phyloP scores from a whole-genome alignment of 2,329 filamentous ascomycete species.

The Paraphaeosphaeria minitans region DNA sequence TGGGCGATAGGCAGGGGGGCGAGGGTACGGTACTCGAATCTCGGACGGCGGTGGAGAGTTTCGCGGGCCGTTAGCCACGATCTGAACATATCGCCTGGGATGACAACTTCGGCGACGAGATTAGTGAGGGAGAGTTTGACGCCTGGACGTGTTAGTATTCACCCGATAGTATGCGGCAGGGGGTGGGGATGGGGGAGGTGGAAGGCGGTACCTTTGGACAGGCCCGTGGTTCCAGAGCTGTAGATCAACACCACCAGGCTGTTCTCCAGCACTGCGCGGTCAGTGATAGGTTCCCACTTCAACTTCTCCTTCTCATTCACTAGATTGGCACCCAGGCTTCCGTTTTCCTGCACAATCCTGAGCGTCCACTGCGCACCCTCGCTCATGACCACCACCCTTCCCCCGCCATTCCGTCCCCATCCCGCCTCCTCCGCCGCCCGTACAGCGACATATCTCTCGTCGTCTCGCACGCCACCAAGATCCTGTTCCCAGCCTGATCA shows the following conservation, averaged over 20 bases:
- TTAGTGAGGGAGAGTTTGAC: slow-evolving; percentile 49
- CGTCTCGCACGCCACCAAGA: slow-evolving; percentile 56
- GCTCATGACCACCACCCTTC: slow-evolving; percentile 58
- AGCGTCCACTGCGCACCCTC: slow-evolving; percentile 48
- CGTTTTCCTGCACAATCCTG: slow-evolving; percentile 38
- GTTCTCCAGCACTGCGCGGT: slow-evolving; percentile 42
- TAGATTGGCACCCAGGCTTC: slow-evolving; percentile 24
- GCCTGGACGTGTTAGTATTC: slow-evolving; percentile 14
- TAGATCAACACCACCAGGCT: slow-evolving; percentile 51
- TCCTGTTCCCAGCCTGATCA: slow-evolving; percentile 47
- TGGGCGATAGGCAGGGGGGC: slow-evolving; percentile 52
- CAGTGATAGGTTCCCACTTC: slow-evolving; percentile 52
- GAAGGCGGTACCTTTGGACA: slow-evolving; percentile 41
- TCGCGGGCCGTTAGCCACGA: neutral
- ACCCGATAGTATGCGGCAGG: no score
- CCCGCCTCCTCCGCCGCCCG: slow-evolving; percentile 57
- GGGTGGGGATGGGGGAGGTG: no score
- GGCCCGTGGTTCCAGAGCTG: slow-evolving; percentile 51
- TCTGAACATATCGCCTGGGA: slow-evolving; percentile 16
- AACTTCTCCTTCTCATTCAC: slow-evolving; percentile 49
- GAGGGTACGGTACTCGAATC: slow-evolving; percentile 39
- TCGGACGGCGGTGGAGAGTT: slow-evolving; percentile 14
- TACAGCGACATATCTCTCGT: slow-evolving; percentile 54
- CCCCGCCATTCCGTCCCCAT: slow-evolving; percentile 38
- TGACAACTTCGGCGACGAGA: slow-evolving; percentile 41